A percentile compares a stretch with the other conserved stretches of the same genome.
These are phyloP conservation scores for Agaricus subrufescens DNA, from an alignment of 768 basidiomycete genomes.

Conservation along the genomic window DNA sequence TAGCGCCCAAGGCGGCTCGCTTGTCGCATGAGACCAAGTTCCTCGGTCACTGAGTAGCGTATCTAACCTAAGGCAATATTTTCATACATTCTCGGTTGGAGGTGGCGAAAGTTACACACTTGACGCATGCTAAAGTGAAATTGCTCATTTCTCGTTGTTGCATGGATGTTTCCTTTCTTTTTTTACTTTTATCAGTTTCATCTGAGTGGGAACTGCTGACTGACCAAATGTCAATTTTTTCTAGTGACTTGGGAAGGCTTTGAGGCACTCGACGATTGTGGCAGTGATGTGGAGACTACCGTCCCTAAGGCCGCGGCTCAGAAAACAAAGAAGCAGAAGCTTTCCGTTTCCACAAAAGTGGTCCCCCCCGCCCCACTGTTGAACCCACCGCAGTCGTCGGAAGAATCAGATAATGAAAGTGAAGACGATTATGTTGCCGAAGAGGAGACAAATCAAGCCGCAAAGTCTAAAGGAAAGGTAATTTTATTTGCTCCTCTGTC, in stretches of 20 bases:
- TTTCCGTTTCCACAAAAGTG: conserved; percentile 13
- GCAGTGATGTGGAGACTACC: conserved; percentile 21
- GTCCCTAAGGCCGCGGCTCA: conserved; percentile 18
- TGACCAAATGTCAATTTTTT: conserved; percentile 14
- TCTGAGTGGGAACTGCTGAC: conserved; percentile 1
- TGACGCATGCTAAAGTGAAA: background rate
- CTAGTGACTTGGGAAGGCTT: conserved; percentile 73
- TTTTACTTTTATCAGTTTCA: conserved; percentile 5
- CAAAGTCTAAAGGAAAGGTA: conserved; percentile 38
- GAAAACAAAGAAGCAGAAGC: conserved; percentile 23
- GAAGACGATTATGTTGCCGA: conserved; percentile 72
- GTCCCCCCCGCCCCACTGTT: background rate
- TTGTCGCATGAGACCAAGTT: background rate
- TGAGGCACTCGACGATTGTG: conserved; percentile 48
- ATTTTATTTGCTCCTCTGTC: conserved; percentile 11
- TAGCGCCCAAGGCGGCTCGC: background rate
- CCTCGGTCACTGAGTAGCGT: conserved; percentile 5
- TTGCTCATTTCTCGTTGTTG: conserved; percentile 4
- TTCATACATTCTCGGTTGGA: background rate
- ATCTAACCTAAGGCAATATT: background rate
- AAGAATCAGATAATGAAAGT: conserved; percentile 52
- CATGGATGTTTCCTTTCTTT: conserved; percentile 7
- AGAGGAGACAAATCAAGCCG: conserved; percentile 27
- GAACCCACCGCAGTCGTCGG: conserved; percentile 16
- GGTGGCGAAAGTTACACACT: conserved; percentile 10